Percentiles rank a stretch among this genome's conserved stretches.
Evolutionary conservation across 352 stramenopile genomes (phyloP).

Genomic region (Phytopythium kandeliae): DNA sequence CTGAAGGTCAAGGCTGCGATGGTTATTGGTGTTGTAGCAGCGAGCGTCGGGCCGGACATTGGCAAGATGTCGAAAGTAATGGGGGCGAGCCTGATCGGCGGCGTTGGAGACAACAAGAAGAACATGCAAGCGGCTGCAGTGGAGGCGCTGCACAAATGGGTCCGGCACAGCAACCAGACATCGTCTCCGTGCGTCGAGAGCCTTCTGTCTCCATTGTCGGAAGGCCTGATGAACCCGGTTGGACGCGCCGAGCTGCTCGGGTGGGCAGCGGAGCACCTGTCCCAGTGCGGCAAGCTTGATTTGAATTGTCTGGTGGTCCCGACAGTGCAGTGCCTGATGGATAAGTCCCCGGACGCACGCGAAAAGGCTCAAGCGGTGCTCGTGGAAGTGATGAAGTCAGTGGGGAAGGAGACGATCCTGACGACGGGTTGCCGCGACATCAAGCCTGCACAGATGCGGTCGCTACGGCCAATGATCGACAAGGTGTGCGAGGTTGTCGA

Average conservation of each 20-base stretch:
- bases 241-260: slow-evolving; percentile 69
- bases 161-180: slow-evolving; percentile 68
- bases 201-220: slow-evolving; percentile 55
- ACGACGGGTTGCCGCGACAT: slow-evolving; percentile 73
- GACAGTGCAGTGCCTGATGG: slow-evolving; percentile 76
- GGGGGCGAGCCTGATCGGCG: slow-evolving; percentile 54
- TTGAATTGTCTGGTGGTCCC: slow-evolving; percentile 56
- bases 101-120: slow-evolving; percentile 87
- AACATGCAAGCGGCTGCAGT: slow-evolving; percentile 75
- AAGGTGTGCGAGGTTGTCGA: slow-evolving; percentile 57
- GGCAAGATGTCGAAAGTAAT: slow-evolving; percentile 80
- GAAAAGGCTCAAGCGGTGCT: slow-evolving; percentile 79
- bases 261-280: slow-evolving; percentile 67
- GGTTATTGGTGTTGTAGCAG: slow-evolving; percentile 72
- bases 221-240: slow-evolving; percentile 71
- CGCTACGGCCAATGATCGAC: slow-evolving; percentile 78
- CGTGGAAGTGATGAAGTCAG: slow-evolving; percentile 75
- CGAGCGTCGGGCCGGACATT: slow-evolving; percentile 72
- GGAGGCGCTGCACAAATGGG: slow-evolving; percentile 80
- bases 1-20: slow-evolving; percentile 83
- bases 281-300: slow-evolving; percentile 61
- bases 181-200: slow-evolving; percentile 65
- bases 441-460: slow-evolving; percentile 82
- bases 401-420: slow-evolving; percentile 68
- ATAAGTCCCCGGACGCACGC: slow-evolving; percentile 78